Evolutionary conservation across 495 filamentous ascomycete species (phyloP).

Genomic region (Aspergillus homomorphus): DNA sequence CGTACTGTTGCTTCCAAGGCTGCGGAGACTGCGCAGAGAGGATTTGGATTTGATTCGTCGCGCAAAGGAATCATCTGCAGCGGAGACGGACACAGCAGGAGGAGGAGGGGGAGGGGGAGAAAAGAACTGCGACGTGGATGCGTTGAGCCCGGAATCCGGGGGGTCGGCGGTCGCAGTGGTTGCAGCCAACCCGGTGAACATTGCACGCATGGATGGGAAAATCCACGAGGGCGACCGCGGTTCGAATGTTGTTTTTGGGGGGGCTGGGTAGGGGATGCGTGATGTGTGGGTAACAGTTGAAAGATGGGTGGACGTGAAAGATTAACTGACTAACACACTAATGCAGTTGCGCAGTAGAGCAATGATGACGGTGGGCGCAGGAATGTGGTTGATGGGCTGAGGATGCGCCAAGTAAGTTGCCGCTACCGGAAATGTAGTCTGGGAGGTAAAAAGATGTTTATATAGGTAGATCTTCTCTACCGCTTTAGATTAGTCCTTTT

Average conservation of each 20-base stretch:
- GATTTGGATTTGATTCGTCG: slow-evolving; percentile 44
- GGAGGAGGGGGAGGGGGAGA: slow-evolving; percentile 23
- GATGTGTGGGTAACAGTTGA: neutral
- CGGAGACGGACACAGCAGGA: slow-evolving; percentile 33
- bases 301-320: neutral
- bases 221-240: slow-evolving; percentile 22
- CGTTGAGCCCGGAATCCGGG: slow-evolving; percentile 26
- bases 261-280: neutral
- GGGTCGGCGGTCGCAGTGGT: slow-evolving; percentile 29
- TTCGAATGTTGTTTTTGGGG: slow-evolving; percentile 11
- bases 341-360: neutral
- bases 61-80: slow-evolving; percentile 29
- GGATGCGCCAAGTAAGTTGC: slow-evolving; percentile 8
- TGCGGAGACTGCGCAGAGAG: slow-evolving; percentile 42
- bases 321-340: neutral
- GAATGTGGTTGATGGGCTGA: slow-evolving; percentile 19
- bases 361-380: slow-evolving; percentile 4
- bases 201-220: slow-evolving; percentile 42
- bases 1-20: slow-evolving; percentile 34
- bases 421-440: no score
- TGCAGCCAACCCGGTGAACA: slow-evolving; percentile 33
- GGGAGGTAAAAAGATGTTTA: no score
- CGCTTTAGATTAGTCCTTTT: no score
- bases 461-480: no score
- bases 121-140: slow-evolving; percentile 26